Conservation (phyloP, 139 green algal genomes). For the Spirogloea muscicola region DNA sequence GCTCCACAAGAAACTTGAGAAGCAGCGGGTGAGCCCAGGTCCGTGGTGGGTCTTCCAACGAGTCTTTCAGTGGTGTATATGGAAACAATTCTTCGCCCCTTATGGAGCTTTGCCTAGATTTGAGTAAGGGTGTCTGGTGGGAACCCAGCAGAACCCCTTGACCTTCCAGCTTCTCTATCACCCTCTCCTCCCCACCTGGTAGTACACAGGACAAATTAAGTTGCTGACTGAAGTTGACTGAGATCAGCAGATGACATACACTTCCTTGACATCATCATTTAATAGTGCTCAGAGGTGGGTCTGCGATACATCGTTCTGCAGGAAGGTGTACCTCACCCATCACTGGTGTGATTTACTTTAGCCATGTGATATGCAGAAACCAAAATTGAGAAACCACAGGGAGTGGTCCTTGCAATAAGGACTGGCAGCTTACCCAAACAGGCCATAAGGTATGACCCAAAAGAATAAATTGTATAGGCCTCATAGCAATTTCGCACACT, state of each 20-base stretch:
- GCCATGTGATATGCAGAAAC: too few relatives aligned
- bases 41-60: too few relatives aligned
- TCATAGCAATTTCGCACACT: constrained; percentile 26
- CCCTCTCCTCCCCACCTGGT: too few relatives aligned
- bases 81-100: too few relatives aligned
- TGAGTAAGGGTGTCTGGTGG: too few relatives aligned
- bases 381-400: neutral
- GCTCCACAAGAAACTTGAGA: neutral
- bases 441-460: constrained; percentile 14
- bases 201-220: too few relatives aligned
- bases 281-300: neutral
- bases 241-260: neutral
- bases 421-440: constrained; percentile 9
- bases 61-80: too few relatives aligned
- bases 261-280: neutral
- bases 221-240: too few relatives aligned
- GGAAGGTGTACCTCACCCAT: neutral
- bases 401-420: neutral
- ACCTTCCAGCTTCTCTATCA: too few relatives aligned
- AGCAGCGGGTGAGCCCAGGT: constrained; percentile 1
- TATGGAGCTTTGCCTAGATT: too few relatives aligned
- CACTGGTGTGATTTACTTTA: too few relatives aligned
- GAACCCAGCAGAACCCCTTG: too few relatives aligned
- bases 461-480: constrained; percentile 33
- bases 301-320: neutral